Evolutionary conservation across 768 basidiomycete genomes (phyloP).

Genomic region (Russula ochroleuca): DNA sequence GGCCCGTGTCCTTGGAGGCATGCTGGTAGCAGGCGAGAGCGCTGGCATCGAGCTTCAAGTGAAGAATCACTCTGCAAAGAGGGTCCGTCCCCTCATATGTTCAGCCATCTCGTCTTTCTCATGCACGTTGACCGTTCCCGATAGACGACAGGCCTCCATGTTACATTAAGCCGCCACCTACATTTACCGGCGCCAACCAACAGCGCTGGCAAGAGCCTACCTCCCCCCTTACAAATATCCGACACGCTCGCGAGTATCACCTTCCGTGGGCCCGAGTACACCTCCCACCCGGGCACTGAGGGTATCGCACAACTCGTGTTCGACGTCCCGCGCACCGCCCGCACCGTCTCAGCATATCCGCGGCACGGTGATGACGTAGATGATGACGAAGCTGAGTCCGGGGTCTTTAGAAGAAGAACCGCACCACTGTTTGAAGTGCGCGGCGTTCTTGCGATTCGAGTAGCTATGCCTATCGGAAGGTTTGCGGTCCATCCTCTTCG

Average conservation of each 20-base stretch:
- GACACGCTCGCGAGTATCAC: slow-evolving; percentile 66
- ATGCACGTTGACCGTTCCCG: neutral
- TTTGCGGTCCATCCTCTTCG: slow-evolving; percentile 41
- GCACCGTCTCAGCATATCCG: slow-evolving; percentile 59
- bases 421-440: slow-evolving; percentile 61
- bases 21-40: slow-evolving; percentile 63
- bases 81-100: slow-evolving; percentile 42
- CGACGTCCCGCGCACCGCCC: slow-evolving; percentile 64
- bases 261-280: slow-evolving; percentile 72
- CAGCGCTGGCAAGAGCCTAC: slow-evolving; percentile 34
- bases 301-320: slow-evolving; percentile 78
- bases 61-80: slow-evolving; percentile 77
- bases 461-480: slow-evolving; percentile 74
- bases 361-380: slow-evolving; percentile 51
- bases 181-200: slow-evolving; percentile 43
- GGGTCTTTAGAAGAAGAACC: neutral
- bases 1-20: slow-evolving; percentile 57
- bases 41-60: slow-evolving; percentile 73
- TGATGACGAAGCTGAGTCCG: slow-evolving; percentile 33
- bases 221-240: slow-evolving; percentile 55
- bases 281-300: slow-evolving; percentile 66
- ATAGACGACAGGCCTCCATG: slow-evolving; percentile 64
- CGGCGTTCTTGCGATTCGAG: slow-evolving; percentile 56
- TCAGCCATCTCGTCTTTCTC: neutral
- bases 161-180: slow-evolving; percentile 58